Base-by-base conservation (phyloP, 2,329 filamentous ascomycete species). In the Didymella exigua region DNA sequence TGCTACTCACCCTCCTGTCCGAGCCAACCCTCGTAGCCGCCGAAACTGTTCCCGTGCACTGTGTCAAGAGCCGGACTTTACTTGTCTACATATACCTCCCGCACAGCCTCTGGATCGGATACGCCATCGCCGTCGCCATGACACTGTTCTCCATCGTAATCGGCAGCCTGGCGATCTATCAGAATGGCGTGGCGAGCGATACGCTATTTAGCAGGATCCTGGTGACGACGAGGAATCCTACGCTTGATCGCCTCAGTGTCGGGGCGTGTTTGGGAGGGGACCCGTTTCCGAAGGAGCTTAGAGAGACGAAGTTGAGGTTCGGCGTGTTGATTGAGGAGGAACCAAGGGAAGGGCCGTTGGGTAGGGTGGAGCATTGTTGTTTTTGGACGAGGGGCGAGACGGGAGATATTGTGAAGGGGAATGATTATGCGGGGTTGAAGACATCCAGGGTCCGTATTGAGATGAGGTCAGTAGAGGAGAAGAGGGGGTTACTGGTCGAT, bases 201-300 rank as follows among this genome's bases (percentile, higher is more conserved):
- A 74, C 72, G 1, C 54, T 70, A 26, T 76, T 76, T 56, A 67
- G 62, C 0, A 69, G 74, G 26, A 75, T 75, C 47, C 63, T 75
- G 60, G 73, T 70, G 9, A 76, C 74, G 1, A 75, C 73, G 27
- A 34, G 74, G 10, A 76, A 75, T 42, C 70, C 73, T 3, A 76
- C 72, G n/a, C 61, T 76, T 0, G 73, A 75, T 50, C 61, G 68
- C 14, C 45, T 76, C 23, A 70, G 66, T 75, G 67, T 79, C 37
- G 69, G 75, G 5, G 68, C 74, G 3, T 77, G 75, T 60, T 60
- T 78, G 1, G 75, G 75, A 2, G 73, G 74, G 6, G 74, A 77
- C 48, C 75, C 76, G 0, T 76, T 77, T 31, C 75, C 75, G 0
- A 70, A 69, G 51, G 75, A 76, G 36, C 54, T 77, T 10, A 68